These are phyloP conservation scores for Hymenoscyphus infarciens DNA, from an alignment of 2,329 filamentous ascomycete species.

Conservation along the genomic window DNA sequence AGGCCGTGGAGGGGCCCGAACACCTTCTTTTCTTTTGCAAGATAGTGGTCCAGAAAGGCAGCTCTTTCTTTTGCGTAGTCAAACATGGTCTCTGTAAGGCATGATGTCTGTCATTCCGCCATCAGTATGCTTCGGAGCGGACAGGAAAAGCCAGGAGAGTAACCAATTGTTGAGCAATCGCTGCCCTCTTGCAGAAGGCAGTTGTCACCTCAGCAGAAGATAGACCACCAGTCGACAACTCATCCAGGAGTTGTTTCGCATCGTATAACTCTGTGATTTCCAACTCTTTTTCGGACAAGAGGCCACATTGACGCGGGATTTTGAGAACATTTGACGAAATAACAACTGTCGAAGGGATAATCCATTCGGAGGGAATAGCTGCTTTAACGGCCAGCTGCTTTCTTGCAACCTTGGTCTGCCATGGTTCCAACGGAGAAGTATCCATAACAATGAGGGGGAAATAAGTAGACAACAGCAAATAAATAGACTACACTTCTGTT, in stretches of 20 bases:
- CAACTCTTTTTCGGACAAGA: slow-evolving; percentile 19
- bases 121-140: background rate
- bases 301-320: slow-evolving; percentile 15
- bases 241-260: slow-evolving; percentile 17
- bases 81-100: slow-evolving; percentile 46
- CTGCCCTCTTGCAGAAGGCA: slow-evolving; percentile 46
- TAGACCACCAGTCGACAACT: slow-evolving; percentile 14
- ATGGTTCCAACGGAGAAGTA: background rate
- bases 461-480: background rate
- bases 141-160: slow-evolving; percentile 17
- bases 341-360: background rate
- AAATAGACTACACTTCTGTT: background rate
- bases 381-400: slow-evolving; percentile 8
- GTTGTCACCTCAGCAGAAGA: slow-evolving; percentile 36
- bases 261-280: slow-evolving; percentile 21
- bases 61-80: slow-evolving; percentile 43
- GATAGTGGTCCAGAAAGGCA: slow-evolving; percentile 44
- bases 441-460: background rate
- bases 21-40: slow-evolving; percentile 24
- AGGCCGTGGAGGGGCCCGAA: slow-evolving; percentile 21
- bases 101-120: slow-evolving; percentile 44
- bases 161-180: slow-evolving; percentile 44
- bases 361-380: background rate
- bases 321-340: slow-evolving; percentile 3
- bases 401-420: slow-evolving; percentile 8